Percentiles rank a stretch among this genome's conserved stretches.
Conservation (phyloP, 306 rosid species). For the Malus fusca region DNA sequence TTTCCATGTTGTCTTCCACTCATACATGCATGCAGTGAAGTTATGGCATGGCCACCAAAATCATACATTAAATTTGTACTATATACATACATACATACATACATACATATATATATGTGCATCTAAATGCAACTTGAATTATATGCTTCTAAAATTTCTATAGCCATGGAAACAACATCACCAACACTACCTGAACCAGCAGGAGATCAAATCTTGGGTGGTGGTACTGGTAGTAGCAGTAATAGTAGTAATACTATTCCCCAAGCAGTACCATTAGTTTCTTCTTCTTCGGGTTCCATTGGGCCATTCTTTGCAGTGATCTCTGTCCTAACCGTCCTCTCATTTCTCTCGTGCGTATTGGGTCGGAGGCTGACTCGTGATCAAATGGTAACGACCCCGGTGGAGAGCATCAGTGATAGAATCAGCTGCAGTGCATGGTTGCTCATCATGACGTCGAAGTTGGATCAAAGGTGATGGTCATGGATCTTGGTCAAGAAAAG, state of each 20-base stretch:
- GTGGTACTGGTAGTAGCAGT: not conserved
- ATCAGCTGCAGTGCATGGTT: not conserved
- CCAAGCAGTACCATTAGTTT: conserved; percentile 1
- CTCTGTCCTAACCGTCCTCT: conserved; percentile 37
- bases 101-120: not conserved
- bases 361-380: conserved; percentile 23
- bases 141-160: not conserved
- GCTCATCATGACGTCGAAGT: conserved; percentile 21
- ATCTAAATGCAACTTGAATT: not conserved
- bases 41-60: not conserved
- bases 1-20: conserved; percentile 55
- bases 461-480: conserved; percentile 30
- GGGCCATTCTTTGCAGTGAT: conserved; percentile 67
- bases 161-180: conserved; percentile 31
- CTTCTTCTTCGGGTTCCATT: conserved; percentile 44
- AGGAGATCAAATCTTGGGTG: conserved; percentile 10
- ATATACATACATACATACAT: too few relatives aligned
- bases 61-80: too few relatives aligned
- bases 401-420: conserved; percentile 25
- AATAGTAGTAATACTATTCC: conserved; percentile 4
- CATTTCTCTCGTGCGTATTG: conserved; percentile 53
- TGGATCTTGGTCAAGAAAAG: not conserved
- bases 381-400: conserved; percentile 30
- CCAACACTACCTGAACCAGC: conserved; percentile 27
- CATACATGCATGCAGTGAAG: not conserved